Base-by-base conservation (phyloP, 108 stramenopile genomes). In the Conticribra guillardii region DNA sequence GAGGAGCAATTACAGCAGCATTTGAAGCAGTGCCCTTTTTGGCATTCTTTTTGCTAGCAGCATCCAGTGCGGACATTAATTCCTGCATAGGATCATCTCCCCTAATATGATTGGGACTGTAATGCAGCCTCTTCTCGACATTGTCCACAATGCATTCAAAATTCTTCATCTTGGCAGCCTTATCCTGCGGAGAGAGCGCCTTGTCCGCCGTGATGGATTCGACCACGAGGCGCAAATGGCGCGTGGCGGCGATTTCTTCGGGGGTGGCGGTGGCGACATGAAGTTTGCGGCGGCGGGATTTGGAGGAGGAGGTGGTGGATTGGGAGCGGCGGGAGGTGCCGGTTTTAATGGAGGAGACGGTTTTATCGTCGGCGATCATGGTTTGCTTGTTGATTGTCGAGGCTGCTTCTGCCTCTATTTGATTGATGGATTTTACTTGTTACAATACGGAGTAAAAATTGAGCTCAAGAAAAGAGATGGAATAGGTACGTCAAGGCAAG, bases 181-280 rank as follows among this genome's bases (percentile, higher is more conserved):
- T 47, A 33, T 71, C 34, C 21, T 46, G 52, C 23, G 34, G 34
- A 19, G 70, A 19, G 16, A 71, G 60, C 3, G 30, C 8, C 29
- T 23, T 22, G 27, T 77, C 49, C 11, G 46, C 32, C 28, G 68
- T 53, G 34, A 77, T 69, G 37, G 67, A 56, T 30, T 64, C 52
- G 29, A 77, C 50, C n/a, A 69, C 27, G 19, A 64, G 54, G 27
- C 76, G 68, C 16, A 77, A 60, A 56, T 77, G 76, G 3, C 68
- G 61, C 45, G 68, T 77, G 24, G 76, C 76, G 47, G 63, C 56
- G 2, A 77, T 67, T n/a, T 64, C 46, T 63, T 63, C 24, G n/a
- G 62, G 46, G 23, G 27, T 60, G 50, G 34, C 24, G 24, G 47
- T 37, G 23, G 30, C 18, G 22, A 23, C 56, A 17, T 22, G 18